Evolutionary conservation across 2,329 filamentous ascomycete species (phyloP), one percentile per base, ranked within the genome.

Genomic region (Aspergillus transmontanensis): DNA sequence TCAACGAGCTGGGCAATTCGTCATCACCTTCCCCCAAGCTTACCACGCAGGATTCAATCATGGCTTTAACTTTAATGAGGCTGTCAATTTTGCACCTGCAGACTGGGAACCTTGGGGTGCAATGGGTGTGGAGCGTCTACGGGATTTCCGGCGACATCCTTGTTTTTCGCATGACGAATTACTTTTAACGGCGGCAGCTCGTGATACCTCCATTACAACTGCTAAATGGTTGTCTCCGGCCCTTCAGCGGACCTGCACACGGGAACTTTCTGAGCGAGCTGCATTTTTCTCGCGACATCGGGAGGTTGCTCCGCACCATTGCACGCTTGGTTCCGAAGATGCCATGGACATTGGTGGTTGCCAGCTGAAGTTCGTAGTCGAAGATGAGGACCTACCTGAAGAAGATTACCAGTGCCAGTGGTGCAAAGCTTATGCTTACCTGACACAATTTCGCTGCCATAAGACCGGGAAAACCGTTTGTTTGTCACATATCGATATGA

Each of bases 31-130:
- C 71, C 95, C 95, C 0, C 92, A 97, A 75, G 95, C 95, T 0
- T 99, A 98, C 71, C 95, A 99, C 75, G 94, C 95, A 6, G 95
- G 95, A 0, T 99, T 99, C 81, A 99, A 99, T 72, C 95, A 99
- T 72, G 95, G 91, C 0, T 99, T 99, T 82, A 99, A 99, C 75
- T 96, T 97, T 79, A 99, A 99, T 71, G 95, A 99, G 77, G 95
- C 95, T 6, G 95, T 99, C 70, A 99, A 99, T 75, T 99, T 99
- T 79, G 95, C 95, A 0, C 95, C 95, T 0, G 85, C 84, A 32
- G 95, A 99, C 71, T 99, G 95, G 95, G 95, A 99, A 73, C 93
- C 93, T 0, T 96, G 89, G 74, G 95, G 95, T 2, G 89, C 94
- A 60, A 86, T 89, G 32, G 94, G 95, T 0, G 94, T 98, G 1